Evolutionary conservation across 768 basidiomycete species (phyloP).

Genomic region (Chalciporus piperatus): DNA sequence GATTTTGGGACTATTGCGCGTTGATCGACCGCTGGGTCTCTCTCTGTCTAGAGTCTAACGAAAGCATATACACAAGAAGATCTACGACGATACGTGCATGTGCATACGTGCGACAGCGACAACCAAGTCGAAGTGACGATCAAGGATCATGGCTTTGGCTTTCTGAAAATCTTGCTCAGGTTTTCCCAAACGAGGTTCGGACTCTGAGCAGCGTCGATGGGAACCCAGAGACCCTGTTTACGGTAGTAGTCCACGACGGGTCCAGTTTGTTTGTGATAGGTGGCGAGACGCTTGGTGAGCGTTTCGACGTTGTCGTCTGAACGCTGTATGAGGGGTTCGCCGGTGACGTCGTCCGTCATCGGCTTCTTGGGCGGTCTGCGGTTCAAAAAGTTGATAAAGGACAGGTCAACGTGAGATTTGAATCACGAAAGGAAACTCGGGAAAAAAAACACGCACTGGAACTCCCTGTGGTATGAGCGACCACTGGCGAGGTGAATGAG

Average conservation of each 20-base stretch:
- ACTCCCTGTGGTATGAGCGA: constrained; percentile 92
- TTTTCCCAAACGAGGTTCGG: constrained; percentile 91
- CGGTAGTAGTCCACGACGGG: constrained; percentile 98
- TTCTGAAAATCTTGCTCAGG: constrained; percentile 61
- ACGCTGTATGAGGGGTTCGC: constrained; percentile 94
- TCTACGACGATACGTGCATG: constrained; percentile 12
- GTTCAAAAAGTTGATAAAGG: constrained; percentile 2
- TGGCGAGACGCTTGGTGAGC: constrained; percentile 78
- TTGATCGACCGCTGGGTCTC: neutral
- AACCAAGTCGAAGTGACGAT: neutral
- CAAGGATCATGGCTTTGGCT: constrained; percentile 16
- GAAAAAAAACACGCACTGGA: constrained; percentile 63
- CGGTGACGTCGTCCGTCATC: constrained; percentile 91
- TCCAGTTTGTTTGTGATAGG: constrained; percentile 93
- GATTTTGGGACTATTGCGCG: neutral
- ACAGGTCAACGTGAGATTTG: neutral
- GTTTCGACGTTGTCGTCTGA: constrained; percentile 98
- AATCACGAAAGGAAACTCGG: too few relatives aligned
- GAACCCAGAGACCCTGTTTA: constrained; percentile 83
- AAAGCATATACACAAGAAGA: constrained; percentile 26
- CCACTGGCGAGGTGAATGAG: constrained; percentile 89
- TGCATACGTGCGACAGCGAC: neutral
- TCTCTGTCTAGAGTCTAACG: constrained; percentile 18
- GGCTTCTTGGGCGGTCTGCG: constrained; percentile 93
- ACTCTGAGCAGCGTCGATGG: constrained; percentile 91